Conservation (phyloP, 768 basidiomycete species). For the Collybiopsis luxurians region DNA sequence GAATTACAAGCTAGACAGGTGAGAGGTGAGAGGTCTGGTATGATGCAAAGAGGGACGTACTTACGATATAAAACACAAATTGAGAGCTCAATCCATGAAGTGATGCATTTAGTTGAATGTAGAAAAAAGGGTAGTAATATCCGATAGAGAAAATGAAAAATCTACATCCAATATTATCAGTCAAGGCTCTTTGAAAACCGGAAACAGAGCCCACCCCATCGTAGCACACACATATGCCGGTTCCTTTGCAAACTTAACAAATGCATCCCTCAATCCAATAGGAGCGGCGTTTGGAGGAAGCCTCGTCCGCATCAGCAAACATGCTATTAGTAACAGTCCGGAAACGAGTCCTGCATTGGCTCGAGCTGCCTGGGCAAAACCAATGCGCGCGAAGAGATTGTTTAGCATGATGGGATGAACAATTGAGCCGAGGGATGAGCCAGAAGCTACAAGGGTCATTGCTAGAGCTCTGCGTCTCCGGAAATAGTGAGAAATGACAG, state of each 20-base stretch:
- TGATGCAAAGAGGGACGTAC: neutral
- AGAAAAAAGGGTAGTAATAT: conserved; percentile 32
- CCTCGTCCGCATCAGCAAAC: conserved; percentile 37
- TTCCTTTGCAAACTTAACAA: conserved; percentile 16
- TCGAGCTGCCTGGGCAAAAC: conserved; percentile 43
- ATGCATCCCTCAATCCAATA: conserved; percentile 2
- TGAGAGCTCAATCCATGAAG: conserved; percentile 22
- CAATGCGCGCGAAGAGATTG: conserved; percentile 26
- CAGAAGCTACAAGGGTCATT: conserved; percentile 52
- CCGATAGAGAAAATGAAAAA: conserved; percentile 16
- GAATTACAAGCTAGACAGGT: conserved; percentile 27
- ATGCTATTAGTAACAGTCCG: conserved; percentile 35
- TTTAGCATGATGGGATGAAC: conserved; percentile 53
- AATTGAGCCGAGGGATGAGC: conserved; percentile 47
- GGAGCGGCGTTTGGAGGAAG: conserved; percentile 25
- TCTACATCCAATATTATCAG: neutral
- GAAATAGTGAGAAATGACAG: conserved; percentile 54
- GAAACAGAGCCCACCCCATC: conserved; percentile 12
- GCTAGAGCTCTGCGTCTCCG: conserved; percentile 43
- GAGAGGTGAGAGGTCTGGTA: neutral
- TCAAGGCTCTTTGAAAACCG: neutral
- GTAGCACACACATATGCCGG: conserved; percentile 18
- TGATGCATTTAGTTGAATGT: conserved; percentile 31
- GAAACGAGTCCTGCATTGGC: conserved; percentile 37
- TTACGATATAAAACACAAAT: conserved; percentile 37